Percentiles rank a stretch among this genome's conserved stretches.
phyloP scores from a whole-genome alignment of 306 rosid genomes.

The Prosopis cineraria region DNA sequence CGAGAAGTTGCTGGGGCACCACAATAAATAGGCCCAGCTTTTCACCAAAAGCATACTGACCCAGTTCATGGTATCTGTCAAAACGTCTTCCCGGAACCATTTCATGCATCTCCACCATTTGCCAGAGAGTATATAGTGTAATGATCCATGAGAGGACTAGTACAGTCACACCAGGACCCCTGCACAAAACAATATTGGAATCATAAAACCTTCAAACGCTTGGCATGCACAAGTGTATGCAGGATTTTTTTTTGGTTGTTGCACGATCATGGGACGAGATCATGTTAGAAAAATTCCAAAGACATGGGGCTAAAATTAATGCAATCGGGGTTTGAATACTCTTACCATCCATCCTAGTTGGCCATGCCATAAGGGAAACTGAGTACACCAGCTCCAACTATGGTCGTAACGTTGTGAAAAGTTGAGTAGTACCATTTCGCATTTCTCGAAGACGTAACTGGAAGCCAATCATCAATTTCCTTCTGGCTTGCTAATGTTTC shows the following conservation, averaged over 20 bases:
- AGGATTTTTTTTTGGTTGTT: too few relatives aligned
- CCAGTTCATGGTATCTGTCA: constrained; percentile 81
- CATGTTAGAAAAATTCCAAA: too few relatives aligned
- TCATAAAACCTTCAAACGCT: background rate
- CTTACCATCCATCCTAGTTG: constrained; percentile 82
- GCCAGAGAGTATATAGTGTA: constrained; percentile 73
- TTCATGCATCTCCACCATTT: constrained; percentile 93
- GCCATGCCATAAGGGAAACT: constrained; percentile 72
- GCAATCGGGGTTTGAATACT: constrained; percentile 3
- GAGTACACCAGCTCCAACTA: too few relatives aligned
- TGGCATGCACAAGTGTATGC: background rate
- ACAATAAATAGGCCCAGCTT: constrained; percentile 82
- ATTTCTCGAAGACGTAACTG: too few relatives aligned
- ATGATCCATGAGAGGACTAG: constrained; percentile 71
- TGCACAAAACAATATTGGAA: constrained; percentile 6
- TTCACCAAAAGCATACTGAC: constrained; percentile 81
- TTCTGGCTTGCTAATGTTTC: too few relatives aligned
- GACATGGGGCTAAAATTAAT: background rate
- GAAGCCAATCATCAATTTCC: too few relatives aligned
- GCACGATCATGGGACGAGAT: too few relatives aligned
- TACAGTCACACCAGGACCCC: constrained; percentile 76
- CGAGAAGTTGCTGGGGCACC: constrained; percentile 80
- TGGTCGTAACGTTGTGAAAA: too few relatives aligned
- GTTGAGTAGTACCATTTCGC: too few relatives aligned
- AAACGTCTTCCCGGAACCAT: constrained; percentile 81